Conservation (phyloP, 2,329 filamentous ascomycete genomes). For the Talaromyces pinophilus region DNA sequence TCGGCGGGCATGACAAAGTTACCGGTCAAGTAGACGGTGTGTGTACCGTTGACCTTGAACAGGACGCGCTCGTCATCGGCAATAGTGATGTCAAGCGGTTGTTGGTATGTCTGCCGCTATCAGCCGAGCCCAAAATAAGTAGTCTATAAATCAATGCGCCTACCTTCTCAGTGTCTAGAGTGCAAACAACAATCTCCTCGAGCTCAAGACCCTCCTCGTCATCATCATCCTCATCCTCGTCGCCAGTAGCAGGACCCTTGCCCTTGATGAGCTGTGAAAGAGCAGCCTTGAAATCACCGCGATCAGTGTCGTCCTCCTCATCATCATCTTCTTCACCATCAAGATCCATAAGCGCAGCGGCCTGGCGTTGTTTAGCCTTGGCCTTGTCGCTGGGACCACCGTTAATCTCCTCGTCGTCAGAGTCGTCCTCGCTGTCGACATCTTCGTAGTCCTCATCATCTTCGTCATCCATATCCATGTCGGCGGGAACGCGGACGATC, state of each 20-base stretch:
- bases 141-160: background rate
- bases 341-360: constrained; percentile 74
- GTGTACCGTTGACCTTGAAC: constrained; percentile 87
- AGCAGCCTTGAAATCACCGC: constrained; percentile 65
- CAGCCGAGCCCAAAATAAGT: background rate
- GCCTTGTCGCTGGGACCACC: constrained; percentile 87
- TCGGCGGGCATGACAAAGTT: constrained; percentile 84
- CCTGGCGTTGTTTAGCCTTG: constrained; percentile 84
- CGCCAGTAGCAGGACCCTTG: constrained; percentile 72
- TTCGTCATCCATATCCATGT: constrained; percentile 54
- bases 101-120: constrained; percentile 77
- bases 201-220: constrained; percentile 65
- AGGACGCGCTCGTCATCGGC: constrained; percentile 85
- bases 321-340: constrained; percentile 65
- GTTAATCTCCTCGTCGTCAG: constrained; percentile 73
- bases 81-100: constrained; percentile 90
- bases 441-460: constrained; percentile 64
- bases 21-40: constrained; percentile 88
- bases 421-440: constrained; percentile 53
- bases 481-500: constrained; percentile 72
- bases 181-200: constrained; percentile 93
- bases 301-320: constrained; percentile 57
- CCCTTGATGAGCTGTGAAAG: constrained; percentile 60
- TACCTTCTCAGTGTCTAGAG: constrained; percentile 89
- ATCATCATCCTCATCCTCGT: constrained; percentile 63